Base-by-base conservation (phyloP, 2,329 filamentous ascomycete species). In the Harringtonia aguacate region DNA sequence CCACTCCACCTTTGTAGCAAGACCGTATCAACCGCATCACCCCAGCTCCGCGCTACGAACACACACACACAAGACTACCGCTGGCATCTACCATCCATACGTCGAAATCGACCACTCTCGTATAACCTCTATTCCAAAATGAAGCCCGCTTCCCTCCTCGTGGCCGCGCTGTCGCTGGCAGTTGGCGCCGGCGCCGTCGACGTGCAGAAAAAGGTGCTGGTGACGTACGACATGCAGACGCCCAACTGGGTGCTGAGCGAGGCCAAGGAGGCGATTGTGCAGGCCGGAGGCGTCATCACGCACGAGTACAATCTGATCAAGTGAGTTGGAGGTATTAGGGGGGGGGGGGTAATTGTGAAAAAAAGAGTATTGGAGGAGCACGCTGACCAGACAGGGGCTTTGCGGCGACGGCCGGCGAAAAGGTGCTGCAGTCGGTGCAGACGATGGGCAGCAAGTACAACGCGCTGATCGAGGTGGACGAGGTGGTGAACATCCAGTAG, bases 401-500 rank as follows among this genome's bases (percentile, higher is more conserved):
- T 59, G 77, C 86, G 28, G 84, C 82, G 41, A 78, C 82, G 50
- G 81, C 82, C 29, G 79, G 86, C 2, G 75, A 77, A 46, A 77
- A 79, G 54, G 73, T 79, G 18, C 69, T 94, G 45, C 72, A 86
- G 47, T 71, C 70, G 6, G 74, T 95, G 27, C 74, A 81, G 53
- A 66, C 76, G 2, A 69, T 76, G 64, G 78, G 79, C 47, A 60
- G 66, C 47, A 48, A 73, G 47, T 81, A 79, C 62, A 67, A 75
- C 41, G 77, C 80, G 2, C 60, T 71, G 27, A 77, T 95, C 50
- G 88, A 95, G 63, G 79, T 89, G 55, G 87, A 95, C 57, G 68
- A 83, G 56, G 64, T 81, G 22, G 74, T 92, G 40, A n/a, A n/a
- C n/a, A n/a, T n/a, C n/a, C n/a, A n/a, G n/a, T n/a, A n/a, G n/a